Conservation (phyloP, 2,329 filamentous ascomycete genomes). For the Cladosporium sp. region DNA sequence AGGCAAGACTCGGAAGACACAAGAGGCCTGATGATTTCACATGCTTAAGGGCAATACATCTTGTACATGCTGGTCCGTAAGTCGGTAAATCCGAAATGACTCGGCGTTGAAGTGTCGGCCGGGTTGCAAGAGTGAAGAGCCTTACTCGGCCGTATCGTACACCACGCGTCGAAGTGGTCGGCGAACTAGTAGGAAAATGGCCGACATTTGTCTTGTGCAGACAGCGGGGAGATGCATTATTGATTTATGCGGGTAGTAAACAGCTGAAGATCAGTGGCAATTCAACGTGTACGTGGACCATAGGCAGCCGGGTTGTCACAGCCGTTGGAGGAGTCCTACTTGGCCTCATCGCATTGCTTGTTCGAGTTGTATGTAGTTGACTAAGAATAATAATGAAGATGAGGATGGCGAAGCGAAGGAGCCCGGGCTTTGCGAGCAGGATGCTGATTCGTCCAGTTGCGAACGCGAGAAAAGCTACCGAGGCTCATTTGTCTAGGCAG, state of each 20-base stretch:
- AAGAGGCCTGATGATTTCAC: neutral
- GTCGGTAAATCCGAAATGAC: neutral
- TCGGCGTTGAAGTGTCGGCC: neutral
- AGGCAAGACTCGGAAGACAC: neutral
- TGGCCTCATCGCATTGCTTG: neutral
- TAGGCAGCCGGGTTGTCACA: neutral
- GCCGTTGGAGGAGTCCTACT: neutral
- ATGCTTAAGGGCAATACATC: neutral
- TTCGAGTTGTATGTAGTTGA: neutral
- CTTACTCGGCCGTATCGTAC: slow-evolving; percentile 5
- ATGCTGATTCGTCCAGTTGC: neutral
- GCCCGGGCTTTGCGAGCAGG: neutral
- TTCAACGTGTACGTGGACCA: neutral
- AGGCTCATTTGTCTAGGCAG: slow-evolving; percentile 6
- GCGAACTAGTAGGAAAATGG: neutral
- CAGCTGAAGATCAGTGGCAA: neutral
- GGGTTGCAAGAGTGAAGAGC: neutral
- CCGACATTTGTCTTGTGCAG: neutral
- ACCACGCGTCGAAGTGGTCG: neutral
- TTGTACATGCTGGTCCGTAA: neutral
- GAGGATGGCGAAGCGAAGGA: neutral
- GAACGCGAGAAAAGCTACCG: neutral
- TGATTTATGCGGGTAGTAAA: neutral
- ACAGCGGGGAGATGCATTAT: neutral
- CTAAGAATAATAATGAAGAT: neutral